A percentile compares a stretch with the other conserved stretches of the same genome.
Evolutionary conservation across 176 grass and related monocot genomes (phyloP).

Genomic region (Pontederia paniculata): DNA sequence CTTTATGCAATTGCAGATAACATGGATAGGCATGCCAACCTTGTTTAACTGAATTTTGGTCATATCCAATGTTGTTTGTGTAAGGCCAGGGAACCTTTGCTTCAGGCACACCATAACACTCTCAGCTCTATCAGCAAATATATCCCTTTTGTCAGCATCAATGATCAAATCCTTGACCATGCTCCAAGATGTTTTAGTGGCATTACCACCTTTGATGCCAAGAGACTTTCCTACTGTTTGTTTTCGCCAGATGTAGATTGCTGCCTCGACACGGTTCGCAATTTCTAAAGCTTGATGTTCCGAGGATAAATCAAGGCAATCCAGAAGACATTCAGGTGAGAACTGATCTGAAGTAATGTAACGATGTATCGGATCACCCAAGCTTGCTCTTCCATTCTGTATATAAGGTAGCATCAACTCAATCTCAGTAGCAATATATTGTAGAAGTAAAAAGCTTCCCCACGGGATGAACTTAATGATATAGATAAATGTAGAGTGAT

Average conservation of each 20-base stretch:
- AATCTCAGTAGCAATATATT: too few species aligned
- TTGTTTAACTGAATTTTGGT: constrained; percentile 96
- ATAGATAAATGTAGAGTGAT: too few species aligned
- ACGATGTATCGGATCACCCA: constrained; percentile 58
- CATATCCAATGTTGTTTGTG: constrained; percentile 76
- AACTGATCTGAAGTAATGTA: constrained; percentile 76
- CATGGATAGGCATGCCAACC: constrained; percentile 23
- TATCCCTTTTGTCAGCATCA: constrained; percentile 64
- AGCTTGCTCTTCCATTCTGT: constrained; percentile 61
- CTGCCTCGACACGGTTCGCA: constrained; percentile 70
- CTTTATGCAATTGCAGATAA: not conserved
- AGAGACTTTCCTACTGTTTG: constrained; percentile 24
- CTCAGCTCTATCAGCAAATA: constrained; percentile 68
- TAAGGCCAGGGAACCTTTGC: constrained; percentile 75
- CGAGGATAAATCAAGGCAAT: constrained; percentile 57
- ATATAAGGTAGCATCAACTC: not conserved
- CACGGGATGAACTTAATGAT: too few species aligned
- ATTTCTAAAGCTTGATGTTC: constrained; percentile 77
- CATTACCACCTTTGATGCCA: constrained; percentile 9
- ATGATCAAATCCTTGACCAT: constrained; percentile 42
- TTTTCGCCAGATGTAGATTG: constrained; percentile 61
- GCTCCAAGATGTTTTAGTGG: constrained; percentile 66
- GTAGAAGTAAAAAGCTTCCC: too few species aligned
- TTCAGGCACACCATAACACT: constrained; percentile 63
- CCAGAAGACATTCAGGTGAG: constrained; percentile 65